A percentile compares a stretch with the other conserved stretches of the same genome.
These are phyloP conservation scores for Beauveria scarabaeidicola DNA, from an alignment of 2,329 filamentous ascomycete species.

Conservation along the genomic window DNA sequence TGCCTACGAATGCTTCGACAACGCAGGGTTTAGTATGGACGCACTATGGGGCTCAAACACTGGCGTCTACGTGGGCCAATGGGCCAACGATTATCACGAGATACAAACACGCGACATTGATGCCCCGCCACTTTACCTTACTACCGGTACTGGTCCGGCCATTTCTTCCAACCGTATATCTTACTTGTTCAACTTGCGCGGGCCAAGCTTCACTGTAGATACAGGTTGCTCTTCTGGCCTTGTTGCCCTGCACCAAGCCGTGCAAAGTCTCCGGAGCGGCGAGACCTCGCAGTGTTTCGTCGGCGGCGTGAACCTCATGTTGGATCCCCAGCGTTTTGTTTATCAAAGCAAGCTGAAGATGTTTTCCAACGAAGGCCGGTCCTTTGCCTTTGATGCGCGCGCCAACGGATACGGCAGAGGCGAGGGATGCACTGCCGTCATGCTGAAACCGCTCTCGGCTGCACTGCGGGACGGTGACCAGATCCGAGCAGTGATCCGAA, in stretches of 20 bases:
- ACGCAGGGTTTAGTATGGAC: constrained; percentile 12
- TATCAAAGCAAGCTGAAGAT: not conserved
- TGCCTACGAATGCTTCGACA: constrained; percentile 1
- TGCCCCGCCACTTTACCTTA: constrained; percentile 25
- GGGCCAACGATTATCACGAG: constrained; percentile 20
- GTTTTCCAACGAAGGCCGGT: not conserved
- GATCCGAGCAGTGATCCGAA: constrained; percentile 27
- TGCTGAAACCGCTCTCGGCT: constrained; percentile 35
- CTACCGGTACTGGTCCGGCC: constrained; percentile 21
- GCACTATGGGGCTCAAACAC: constrained; percentile 16
- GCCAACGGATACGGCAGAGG: constrained; percentile 37
- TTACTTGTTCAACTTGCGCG: constrained; percentile 27
- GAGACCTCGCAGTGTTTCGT: constrained; percentile 20
- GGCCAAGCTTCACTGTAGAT: constrained; percentile 29
- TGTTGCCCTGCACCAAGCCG: constrained; percentile 26
- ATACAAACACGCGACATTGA: constrained; percentile 21
- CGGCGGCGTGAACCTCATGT: constrained; percentile 16
- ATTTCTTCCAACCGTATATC: constrained; percentile 27
- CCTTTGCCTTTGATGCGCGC: constrained; percentile 25
- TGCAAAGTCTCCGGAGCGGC: constrained; percentile 22
- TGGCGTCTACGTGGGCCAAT: constrained; percentile 24
- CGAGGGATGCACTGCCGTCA: constrained; percentile 34
- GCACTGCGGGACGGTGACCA: constrained; percentile 30
- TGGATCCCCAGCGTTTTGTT: constrained; percentile 15
- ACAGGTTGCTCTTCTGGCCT: constrained; percentile 31